These are phyloP conservation scores for Malassezia yamatoensis DNA, from an alignment of 1,284 basidiomycete species.

Conservation along the genomic window DNA sequence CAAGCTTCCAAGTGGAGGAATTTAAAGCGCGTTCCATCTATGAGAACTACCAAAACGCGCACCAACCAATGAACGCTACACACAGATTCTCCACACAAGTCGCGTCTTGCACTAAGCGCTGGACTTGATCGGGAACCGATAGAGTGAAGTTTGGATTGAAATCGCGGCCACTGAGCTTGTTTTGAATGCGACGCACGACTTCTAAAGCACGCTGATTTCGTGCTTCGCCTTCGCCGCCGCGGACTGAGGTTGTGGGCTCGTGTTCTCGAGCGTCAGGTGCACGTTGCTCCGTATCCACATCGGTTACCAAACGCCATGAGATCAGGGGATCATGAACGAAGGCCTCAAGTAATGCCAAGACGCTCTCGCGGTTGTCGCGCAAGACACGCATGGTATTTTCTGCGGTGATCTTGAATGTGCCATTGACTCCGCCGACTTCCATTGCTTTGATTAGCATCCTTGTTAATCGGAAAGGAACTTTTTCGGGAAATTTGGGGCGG, in stretches of 20 bases:
- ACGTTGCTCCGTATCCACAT: slow-evolving; percentile 23
- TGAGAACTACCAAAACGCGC: slow-evolving; percentile 32
- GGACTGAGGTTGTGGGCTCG: slow-evolving; percentile 13
- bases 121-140: slow-evolving; percentile 34
- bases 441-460: slow-evolving; percentile 98
- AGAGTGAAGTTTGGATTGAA: slow-evolving; percentile 34
- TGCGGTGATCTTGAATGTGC: slow-evolving; percentile 88
- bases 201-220: slow-evolving; percentile 41
- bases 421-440: slow-evolving; percentile 93
- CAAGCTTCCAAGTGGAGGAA: neutral
- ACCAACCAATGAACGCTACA: slow-evolving; percentile 45
- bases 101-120: slow-evolving; percentile 40
- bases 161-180: slow-evolving; percentile 42
- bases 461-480: slow-evolving; percentile 94
- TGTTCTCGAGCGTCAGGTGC: slow-evolving; percentile 42
- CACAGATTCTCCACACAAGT: slow-evolving; percentile 43
- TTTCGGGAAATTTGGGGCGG: slow-evolving; percentile 95
- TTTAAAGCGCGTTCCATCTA: neutral
- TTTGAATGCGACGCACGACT: slow-evolving; percentile 44
- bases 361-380: slow-evolving; percentile 89
- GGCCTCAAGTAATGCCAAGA: slow-evolving; percentile 92
- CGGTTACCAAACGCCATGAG: slow-evolving; percentile 52
- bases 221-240: slow-evolving; percentile 25
- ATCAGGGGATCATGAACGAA: slow-evolving; percentile 58
- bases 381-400: slow-evolving; percentile 95